Evolutionary conservation across 495 filamentous ascomycete genomes (phyloP), one percentile per base, ranked within the genome.

Genomic region (Penicillium herquei): DNA sequence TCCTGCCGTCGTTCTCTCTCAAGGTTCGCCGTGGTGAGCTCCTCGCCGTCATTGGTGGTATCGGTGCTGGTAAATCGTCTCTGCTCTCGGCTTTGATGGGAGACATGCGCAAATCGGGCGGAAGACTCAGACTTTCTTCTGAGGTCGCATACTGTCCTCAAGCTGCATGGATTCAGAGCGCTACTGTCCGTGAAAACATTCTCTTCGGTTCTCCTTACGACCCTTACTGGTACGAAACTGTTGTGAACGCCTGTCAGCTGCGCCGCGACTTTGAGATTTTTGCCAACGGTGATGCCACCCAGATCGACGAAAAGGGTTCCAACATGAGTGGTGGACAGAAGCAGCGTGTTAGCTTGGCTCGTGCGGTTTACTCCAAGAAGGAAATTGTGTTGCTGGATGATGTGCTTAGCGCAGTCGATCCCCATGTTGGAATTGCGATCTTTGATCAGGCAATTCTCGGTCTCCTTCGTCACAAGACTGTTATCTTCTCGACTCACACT

Each of bases 241-340:
- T 81, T n/a, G 64, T 82, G 37, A 72, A 74, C 51, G 87, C 87
- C 18, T 92, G 88, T 62, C 87, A 87, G 3, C 71, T 93, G 53
- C 76, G 82, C 52, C 80, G 82, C 0, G 89, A 93, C 74, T 62
- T 93, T 8, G 85, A 90, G 45, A 91, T 89, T 83, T 72, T 92
- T 37, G 87, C 87, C 1, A 77, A 85, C 57, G 82, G 87, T n/a
- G 90, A 93, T 58, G 59, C 74, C 52, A 93, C 90, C 0, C 87
- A 92, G 65, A 89, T 93, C 64, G 90, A 89, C 17, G 87, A 90
- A 62, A 78, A 88, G 26, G 90, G 90, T 37, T 90, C 91, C 62
- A 91, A 87, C 3, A 81, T 93, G 7, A 90, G 87, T 46, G 90
- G 90, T 37, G 90, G 90, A 6, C 90, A 93, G 65, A 91, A 91